Evolutionary conservation across 176 grass and related monocot genomes (phyloP).

Genomic region (Oropetium thomaeum): DNA sequence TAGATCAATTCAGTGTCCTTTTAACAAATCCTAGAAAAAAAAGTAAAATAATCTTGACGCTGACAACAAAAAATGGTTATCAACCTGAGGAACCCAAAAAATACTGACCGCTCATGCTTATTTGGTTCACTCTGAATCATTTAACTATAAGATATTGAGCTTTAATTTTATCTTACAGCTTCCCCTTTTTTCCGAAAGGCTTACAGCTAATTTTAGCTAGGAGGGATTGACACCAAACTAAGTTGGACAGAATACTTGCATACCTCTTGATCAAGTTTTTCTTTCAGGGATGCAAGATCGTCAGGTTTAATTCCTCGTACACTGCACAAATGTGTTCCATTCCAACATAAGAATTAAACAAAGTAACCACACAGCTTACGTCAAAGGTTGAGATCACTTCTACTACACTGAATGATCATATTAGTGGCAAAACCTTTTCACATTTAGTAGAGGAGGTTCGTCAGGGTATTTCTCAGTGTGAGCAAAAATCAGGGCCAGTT

Average conservation of each 20-base stretch:
- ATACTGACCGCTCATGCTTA: background rate
- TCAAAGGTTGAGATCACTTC: slow-evolving; percentile 12
- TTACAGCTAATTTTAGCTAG: background rate
- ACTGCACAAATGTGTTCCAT: slow-evolving; percentile 41
- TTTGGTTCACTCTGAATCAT: slow-evolving; percentile 21
- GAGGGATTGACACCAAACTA: slow-evolving; percentile 1
- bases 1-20: background rate
- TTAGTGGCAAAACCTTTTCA: slow-evolving; percentile 61
- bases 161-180: background rate
- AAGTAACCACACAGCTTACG: slow-evolving; percentile 15
- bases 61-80: background rate
- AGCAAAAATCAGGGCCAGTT: slow-evolving; percentile 91
- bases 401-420: slow-evolving; percentile 19
- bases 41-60: background rate
- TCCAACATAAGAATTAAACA: slow-evolving; percentile 27
- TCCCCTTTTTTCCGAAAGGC: too few relatives aligned
- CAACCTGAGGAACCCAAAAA: background rate
- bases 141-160: background rate
- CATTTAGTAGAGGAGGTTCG: slow-evolving; percentile 84
- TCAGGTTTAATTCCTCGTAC: slow-evolving; percentile 82
- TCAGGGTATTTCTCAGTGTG: slow-evolving; percentile 97
- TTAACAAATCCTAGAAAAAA: slow-evolving; percentile 16
- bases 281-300: slow-evolving; percentile 69
- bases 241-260: background rate
- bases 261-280: slow-evolving; percentile 93